A percentile compares a stretch with the other conserved stretches of the same genome.
phyloP scores from a whole-genome alignment of 2,329 filamentous ascomycete genomes.

The Gnomoniopsis sp. region DNA sequence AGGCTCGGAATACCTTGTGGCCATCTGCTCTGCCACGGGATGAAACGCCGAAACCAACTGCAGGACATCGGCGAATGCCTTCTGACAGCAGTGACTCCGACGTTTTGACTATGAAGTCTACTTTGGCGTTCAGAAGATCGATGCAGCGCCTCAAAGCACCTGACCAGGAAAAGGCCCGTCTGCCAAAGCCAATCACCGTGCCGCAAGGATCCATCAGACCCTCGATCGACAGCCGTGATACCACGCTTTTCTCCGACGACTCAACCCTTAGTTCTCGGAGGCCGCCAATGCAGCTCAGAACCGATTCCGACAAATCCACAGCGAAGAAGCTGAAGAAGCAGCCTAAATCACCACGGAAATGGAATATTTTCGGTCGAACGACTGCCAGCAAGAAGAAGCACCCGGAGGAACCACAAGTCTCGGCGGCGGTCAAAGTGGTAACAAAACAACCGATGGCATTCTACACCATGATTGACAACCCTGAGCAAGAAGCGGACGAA shows the following conservation, averaged over 20 bases:
- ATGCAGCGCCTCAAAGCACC: constrained; percentile 47
- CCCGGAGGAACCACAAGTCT: constrained; percentile 35
- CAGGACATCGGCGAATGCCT: constrained; percentile 36
- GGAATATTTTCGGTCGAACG: constrained; percentile 60
- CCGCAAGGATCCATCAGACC: constrained; percentile 36
- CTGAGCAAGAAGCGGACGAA: constrained; percentile 46
- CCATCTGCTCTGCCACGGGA: constrained; percentile 49
- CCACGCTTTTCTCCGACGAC: constrained; percentile 55
- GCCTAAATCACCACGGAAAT: constrained; percentile 54
- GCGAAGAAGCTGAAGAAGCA: constrained; percentile 56
- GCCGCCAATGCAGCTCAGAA: constrained; percentile 31
- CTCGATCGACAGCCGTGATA: constrained; percentile 55
- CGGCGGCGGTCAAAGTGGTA: constrained; percentile 45
- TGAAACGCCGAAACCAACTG: constrained; percentile 22
- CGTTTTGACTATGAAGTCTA: constrained; percentile 43
- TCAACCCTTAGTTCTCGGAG: constrained; percentile 42
- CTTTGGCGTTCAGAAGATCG: constrained; percentile 53
- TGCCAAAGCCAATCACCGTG: constrained; percentile 53
- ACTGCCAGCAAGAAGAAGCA: constrained; percentile 35
- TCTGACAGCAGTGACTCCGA: constrained; percentile 58
- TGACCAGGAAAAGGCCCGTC: constrained; percentile 38
- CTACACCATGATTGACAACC: constrained; percentile 60
- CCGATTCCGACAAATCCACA: constrained; percentile 24
- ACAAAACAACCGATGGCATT: constrained; percentile 54
- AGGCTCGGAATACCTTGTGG: constrained; percentile 46